A percentile compares a stretch with the other conserved stretches of the same genome.
These are phyloP conservation scores for Tribonema minus DNA, from an alignment of 108 stramenopile genomes.

Conservation along the genomic window DNA sequence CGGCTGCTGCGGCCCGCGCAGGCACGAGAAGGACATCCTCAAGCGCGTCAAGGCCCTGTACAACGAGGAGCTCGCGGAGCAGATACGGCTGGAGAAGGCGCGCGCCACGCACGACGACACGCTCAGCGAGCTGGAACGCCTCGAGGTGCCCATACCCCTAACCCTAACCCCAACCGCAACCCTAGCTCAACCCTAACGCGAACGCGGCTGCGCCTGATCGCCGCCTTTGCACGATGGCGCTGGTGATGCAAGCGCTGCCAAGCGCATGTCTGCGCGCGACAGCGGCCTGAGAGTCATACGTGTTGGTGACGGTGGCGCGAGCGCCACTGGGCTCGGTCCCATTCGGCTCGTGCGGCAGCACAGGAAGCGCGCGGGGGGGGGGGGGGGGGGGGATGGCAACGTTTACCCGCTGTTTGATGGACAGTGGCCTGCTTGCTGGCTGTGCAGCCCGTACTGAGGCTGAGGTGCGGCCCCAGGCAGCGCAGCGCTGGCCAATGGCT, in stretches of 20 bases:
- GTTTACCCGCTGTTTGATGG: no score
- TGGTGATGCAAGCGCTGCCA: background rate
- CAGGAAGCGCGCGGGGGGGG: no score
- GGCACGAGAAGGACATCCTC: background rate
- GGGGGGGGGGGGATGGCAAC: no score
- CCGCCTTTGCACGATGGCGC: background rate
- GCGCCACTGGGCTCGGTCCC: no score
- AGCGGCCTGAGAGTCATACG: background rate
- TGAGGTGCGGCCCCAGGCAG: no score
- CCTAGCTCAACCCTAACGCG: background rate
- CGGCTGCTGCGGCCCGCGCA: background rate
- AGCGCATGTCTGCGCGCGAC: background rate
- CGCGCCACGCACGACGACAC: background rate
- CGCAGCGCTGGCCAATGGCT: no score
- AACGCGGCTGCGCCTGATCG: background rate
- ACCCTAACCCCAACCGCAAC: background rate
- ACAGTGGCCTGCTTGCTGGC: no score
- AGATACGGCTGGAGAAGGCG: constrained; percentile 55
- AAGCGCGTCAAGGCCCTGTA: constrained; percentile 45
- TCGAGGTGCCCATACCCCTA: background rate
- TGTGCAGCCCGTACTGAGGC: no score
- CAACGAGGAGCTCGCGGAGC: constrained; percentile 55
- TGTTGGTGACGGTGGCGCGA: no score
- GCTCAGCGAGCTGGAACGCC: background rate
- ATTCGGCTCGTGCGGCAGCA: no score